Conservation (phyloP, 2,329 filamentous ascomycete genomes). For the Aspergillus alliaceus region DNA sequence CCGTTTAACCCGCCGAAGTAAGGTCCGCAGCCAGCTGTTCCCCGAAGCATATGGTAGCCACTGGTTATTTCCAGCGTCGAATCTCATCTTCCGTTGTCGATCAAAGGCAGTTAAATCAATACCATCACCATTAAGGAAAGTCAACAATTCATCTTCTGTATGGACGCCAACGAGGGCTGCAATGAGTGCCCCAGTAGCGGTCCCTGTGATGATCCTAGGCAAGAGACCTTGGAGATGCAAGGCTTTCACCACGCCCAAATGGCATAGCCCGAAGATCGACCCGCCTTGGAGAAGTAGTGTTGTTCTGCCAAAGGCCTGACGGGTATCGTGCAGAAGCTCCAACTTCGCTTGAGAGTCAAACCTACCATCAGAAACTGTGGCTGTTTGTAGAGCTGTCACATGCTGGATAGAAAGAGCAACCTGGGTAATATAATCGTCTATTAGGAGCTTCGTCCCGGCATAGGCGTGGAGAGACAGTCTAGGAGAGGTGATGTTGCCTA, state of each 20-base stretch:
- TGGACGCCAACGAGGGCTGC: conserved; percentile 85
- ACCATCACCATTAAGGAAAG: conserved; percentile 72
- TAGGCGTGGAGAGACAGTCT: conserved; percentile 82
- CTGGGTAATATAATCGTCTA: conserved; percentile 86
- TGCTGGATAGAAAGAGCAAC: conserved; percentile 79
- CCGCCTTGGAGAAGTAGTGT: conserved; percentile 86
- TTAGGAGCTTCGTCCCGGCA: conserved; percentile 83
- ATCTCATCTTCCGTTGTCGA: conserved; percentile 31
- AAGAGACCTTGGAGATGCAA: conserved; percentile 77
- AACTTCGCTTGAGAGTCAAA: conserved; percentile 76
- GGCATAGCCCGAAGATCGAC: conserved; percentile 86
- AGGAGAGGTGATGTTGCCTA: conserved; percentile 85
- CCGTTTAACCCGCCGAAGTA: conserved; percentile 65
- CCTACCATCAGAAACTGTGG: conserved; percentile 48
- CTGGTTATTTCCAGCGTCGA: conserved; percentile 2
- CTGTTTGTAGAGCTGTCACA: conserved; percentile 67
- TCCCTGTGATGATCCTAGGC: conserved; percentile 87
- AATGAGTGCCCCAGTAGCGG: conserved; percentile 84
- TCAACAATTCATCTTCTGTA: conserved; percentile 78
- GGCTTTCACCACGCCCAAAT: conserved; percentile 86
- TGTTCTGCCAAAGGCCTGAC: conserved; percentile 83
- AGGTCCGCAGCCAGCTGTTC: conserved; percentile 54
- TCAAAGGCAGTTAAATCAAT: conserved; percentile 83
- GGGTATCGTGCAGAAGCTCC: conserved; percentile 81
- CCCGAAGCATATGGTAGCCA: conserved; percentile 26